Conservation (phyloP, 352 stramenopile genomes). For the Blastocystis sp. region DNA sequence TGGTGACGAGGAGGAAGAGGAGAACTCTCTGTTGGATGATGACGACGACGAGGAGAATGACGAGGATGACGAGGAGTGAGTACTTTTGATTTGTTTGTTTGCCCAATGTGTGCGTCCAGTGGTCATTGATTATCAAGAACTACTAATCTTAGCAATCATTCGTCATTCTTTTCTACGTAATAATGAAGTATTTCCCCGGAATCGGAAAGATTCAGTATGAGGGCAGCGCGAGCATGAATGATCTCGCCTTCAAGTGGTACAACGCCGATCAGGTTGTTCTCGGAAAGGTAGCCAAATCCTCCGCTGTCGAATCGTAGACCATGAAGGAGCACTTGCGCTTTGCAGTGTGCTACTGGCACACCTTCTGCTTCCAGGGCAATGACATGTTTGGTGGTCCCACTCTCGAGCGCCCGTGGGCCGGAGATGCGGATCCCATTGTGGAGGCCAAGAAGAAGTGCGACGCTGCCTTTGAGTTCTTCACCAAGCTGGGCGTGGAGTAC, state of each 20-base stretch:
- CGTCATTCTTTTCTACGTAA: not conserved
- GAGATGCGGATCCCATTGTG: conserved; percentile 75
- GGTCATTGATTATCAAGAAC: no score
- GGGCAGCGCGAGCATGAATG: conserved; percentile 73
- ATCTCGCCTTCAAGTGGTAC: conserved; percentile 79
- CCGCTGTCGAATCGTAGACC: not conserved
- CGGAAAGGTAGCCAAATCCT: conserved; percentile 73
- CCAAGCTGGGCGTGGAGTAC: conserved; percentile 79
- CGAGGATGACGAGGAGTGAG: not conserved
- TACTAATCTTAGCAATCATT: no score
- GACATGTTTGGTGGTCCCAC: conserved; percentile 77
- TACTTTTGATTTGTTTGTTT: not conserved
- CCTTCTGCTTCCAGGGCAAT: conserved; percentile 74
- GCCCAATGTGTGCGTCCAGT: not conserved
- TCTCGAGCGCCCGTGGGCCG: conserved; percentile 72
- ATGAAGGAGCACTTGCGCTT: conserved; percentile 70
- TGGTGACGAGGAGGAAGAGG: not conserved
- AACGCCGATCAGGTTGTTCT: conserved; percentile 78
- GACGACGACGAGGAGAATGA: not conserved
- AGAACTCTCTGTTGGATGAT: not conserved
- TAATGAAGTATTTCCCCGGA: conserved; percentile 74
- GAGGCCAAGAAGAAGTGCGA: conserved; percentile 78
- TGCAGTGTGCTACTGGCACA: conserved; percentile 75
- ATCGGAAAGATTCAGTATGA: conserved; percentile 77
- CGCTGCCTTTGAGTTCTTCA: conserved; percentile 83